Percentiles rank a stretch among this genome's conserved stretches.
Evolutionary conservation across 2,329 filamentous ascomycete species (phyloP).

Genomic region (Fusarium stilboides): DNA sequence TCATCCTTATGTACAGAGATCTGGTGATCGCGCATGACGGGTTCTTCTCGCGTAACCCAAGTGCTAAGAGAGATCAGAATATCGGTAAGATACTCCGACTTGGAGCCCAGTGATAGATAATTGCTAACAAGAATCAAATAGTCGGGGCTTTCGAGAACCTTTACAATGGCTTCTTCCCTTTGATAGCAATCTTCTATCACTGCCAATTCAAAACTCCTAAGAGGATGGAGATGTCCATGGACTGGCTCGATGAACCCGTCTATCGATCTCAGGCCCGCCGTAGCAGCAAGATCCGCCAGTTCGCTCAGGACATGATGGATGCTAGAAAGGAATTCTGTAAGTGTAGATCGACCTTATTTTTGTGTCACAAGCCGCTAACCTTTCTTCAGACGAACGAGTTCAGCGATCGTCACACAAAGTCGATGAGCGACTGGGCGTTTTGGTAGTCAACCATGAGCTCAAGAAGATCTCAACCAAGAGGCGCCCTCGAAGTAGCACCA

Average conservation of each 20-base stretch:
- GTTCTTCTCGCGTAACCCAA: slow-evolving; percentile 48
- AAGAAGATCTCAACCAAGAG: slow-evolving; percentile 58
- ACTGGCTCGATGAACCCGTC: slow-evolving; percentile 55
- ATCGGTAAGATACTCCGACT: slow-evolving; percentile 40
- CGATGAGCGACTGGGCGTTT: slow-evolving; percentile 53
- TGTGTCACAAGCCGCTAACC: slow-evolving; percentile 36
- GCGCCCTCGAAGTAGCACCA: slow-evolving; percentile 48
- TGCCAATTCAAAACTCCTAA: slow-evolving; percentile 60
- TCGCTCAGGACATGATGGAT: slow-evolving; percentile 53
- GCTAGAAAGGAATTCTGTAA: slow-evolving; percentile 57
- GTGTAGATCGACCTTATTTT: slow-evolving; percentile 19
- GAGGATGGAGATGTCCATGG: slow-evolving; percentile 57
- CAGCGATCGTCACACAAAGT: slow-evolving; percentile 53
- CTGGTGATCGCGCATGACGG: slow-evolving; percentile 54
- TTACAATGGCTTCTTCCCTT: slow-evolving; percentile 56
- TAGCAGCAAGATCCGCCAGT: slow-evolving; percentile 50
- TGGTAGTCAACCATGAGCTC: slow-evolving; percentile 58
- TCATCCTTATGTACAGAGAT: slow-evolving; percentile 65
- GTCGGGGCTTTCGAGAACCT: slow-evolving; percentile 50
- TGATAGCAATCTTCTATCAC: slow-evolving; percentile 58
- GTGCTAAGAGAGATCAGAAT: slow-evolving; percentile 43
- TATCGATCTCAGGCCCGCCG: slow-evolving; percentile 48
- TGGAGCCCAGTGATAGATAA: not conserved
- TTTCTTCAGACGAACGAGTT: slow-evolving; percentile 51
- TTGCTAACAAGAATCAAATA: slow-evolving; percentile 31